Percentiles rank a stretch among this genome's conserved stretches.
Evolutionary conservation across 2,329 filamentous ascomycete species (phyloP).

Genomic region (Pseudocercospora musae): DNA sequence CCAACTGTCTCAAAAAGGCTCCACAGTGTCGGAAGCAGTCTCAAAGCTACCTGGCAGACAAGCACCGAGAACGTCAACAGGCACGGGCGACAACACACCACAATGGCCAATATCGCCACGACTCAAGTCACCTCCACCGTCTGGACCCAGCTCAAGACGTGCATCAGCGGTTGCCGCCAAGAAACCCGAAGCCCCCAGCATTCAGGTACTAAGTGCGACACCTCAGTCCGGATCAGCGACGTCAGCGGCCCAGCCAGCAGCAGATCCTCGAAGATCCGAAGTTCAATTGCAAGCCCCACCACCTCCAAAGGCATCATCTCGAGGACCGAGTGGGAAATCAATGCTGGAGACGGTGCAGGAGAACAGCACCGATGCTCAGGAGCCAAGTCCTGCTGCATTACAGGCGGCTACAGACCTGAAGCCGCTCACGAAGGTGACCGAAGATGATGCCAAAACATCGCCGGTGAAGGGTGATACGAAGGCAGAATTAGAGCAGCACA

Average conservation of each 20-base stretch:
- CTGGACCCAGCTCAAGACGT: slow-evolving; percentile 42
- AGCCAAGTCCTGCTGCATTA: slow-evolving; percentile 65
- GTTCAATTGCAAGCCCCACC: slow-evolving; percentile 35
- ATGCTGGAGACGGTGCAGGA: slow-evolving; percentile 81
- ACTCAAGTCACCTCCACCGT: slow-evolving; percentile 68
- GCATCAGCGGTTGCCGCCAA: slow-evolving; percentile 37
- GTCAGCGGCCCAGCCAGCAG: slow-evolving; percentile 17
- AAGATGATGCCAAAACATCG: slow-evolving; percentile 35
- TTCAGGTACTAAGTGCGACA: slow-evolving; percentile 46
- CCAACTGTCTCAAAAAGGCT: slow-evolving; percentile 53
- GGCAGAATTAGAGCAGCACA: slow-evolving; percentile 4
- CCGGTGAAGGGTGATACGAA: slow-evolving; percentile 22
- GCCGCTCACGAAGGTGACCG: slow-evolving; percentile 26
- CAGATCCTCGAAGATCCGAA: slow-evolving; percentile 37
- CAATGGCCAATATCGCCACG: slow-evolving; percentile 77
- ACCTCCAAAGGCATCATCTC: slow-evolving; percentile 40
- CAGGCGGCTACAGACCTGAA: slow-evolving; percentile 33
- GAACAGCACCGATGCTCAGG: slow-evolving; percentile 41
- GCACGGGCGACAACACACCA: slow-evolving; percentile 49
- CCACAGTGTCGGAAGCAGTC: slow-evolving; percentile 56
- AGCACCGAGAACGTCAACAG: slow-evolving; percentile 57
- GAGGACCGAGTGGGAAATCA: slow-evolving; percentile 41
- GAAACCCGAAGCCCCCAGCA: slow-evolving; percentile 45
- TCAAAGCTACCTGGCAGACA: slow-evolving; percentile 56
- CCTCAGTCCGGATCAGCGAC: slow-evolving; percentile 38